phyloP scores from a whole-genome alignment of 306 rosid species.

The Sphenostylis stenocarpa region DNA sequence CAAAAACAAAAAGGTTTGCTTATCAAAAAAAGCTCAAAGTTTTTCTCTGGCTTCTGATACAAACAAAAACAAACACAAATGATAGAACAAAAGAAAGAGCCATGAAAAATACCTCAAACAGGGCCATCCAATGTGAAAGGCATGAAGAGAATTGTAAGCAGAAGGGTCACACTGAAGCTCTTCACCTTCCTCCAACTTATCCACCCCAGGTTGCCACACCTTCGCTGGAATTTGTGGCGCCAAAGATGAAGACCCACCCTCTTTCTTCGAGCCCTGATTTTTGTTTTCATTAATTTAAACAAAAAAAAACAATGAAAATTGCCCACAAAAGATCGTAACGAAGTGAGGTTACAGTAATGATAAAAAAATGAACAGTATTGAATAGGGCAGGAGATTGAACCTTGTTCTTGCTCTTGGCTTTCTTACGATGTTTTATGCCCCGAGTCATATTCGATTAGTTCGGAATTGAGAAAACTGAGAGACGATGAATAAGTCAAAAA shows the following conservation, averaged over 20 bases:
- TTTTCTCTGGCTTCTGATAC: not conserved
- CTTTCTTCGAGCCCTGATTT: conserved; percentile 53
- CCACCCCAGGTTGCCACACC: conserved; percentile 98
- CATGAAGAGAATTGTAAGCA: conserved; percentile 91
- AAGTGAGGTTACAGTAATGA: not conserved
- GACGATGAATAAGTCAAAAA: not conserved
- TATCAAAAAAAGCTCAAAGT: not conserved
- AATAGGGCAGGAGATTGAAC: conserved; percentile 33
- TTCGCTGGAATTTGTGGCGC: conserved; percentile 62
- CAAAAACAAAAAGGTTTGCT: not conserved
- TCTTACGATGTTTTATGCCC: conserved; percentile 67
- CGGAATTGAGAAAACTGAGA: not conserved
- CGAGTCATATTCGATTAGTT: conserved; percentile 57
- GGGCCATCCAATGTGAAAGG: conserved; percentile 88
- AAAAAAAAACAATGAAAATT: not conserved
- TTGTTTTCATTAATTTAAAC: not conserved
- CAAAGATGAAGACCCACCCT: conserved; percentile 63
- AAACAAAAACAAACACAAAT: not conserved
- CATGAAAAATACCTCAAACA: conserved; percentile 65
- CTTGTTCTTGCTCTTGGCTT: conserved; percentile 78
- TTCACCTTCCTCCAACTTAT: conserved; percentile 90
- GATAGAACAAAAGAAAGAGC: not conserved
- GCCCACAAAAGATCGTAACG: not conserved
- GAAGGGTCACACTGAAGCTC: conserved; percentile 96
- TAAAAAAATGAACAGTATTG: not conserved